Base-by-base conservation (phyloP, 495 filamentous ascomycete species). In the Cercophora scortea region DNA sequence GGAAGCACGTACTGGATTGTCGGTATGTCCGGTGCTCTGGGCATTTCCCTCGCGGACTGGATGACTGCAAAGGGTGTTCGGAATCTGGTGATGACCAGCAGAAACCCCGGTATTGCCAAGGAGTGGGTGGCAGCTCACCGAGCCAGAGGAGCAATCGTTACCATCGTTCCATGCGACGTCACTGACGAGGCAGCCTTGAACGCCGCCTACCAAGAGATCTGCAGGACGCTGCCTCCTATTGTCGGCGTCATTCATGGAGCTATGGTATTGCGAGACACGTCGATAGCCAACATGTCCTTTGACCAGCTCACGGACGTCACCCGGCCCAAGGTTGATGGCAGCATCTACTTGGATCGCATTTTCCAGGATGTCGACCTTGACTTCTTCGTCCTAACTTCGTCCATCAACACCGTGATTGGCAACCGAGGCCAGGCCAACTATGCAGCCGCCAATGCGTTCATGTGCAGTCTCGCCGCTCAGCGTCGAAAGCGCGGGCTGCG, bases 311-410 rank as follows among this genome's bases (percentile, higher is more conserved):
- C 80, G 39, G 53, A 66, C 5, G 54, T 71, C 10, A 71, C 81
- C 50, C 67, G 71, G n/a, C 75, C 75, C 34, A 78, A 82, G 70
- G 71, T 66, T 1, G 56, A 63, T 17, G 65, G 66, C 2, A 58
- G 71, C 15, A 78, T 71, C 57, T 45, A 61, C 10, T 55, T 42
- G 47, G 67, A n/a, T 71, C 4, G 15, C 3, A 62, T 68, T 3
- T 39, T 47, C 15, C 12, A 8, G 3, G 34, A 53, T 13, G 61
- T 59, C 15, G 60, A 60, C 36, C 67, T 85, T 5, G 82, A 85
- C 57, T 86, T 86, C 68, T 85, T 85, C 60, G 60, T 84, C 41
- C 65, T 71, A 13, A 66, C 82, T 7, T 81, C 78, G 15, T 84
- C 80, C 3, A 55, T 79, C 0, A 65, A 73, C 11, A 77, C 74